phyloP scores from a whole-genome alignment of 2,329 filamentous ascomycete genomes.

The Alternaria sp. region DNA sequence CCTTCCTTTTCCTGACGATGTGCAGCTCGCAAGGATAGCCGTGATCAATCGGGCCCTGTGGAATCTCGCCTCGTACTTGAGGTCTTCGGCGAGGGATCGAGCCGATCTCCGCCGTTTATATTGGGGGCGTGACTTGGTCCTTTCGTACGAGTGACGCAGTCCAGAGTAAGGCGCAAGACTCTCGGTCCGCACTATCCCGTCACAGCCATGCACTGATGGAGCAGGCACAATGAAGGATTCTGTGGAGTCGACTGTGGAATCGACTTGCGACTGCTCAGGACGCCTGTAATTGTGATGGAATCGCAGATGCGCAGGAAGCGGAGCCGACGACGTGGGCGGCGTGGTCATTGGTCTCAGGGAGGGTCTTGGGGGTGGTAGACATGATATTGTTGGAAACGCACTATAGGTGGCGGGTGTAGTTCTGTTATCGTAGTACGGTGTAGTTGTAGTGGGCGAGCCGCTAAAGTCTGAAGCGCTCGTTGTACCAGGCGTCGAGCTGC shows the following conservation, averaged over 20 bases:
- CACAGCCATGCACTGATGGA: constrained; percentile 39
- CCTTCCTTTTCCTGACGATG: constrained; percentile 20
- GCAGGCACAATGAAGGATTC: constrained; percentile 21
- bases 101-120: constrained; percentile 15
- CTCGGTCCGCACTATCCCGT: constrained; percentile 35
- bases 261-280: constrained; percentile 29
- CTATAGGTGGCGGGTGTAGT: constrained; percentile 8
- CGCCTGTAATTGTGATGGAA: constrained; percentile 34
- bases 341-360: constrained; percentile 36
- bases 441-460: constrained; percentile 16
- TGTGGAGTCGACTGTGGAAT: constrained; percentile 21
- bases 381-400: constrained; percentile 19
- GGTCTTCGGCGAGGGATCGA: constrained; percentile 14
- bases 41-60: constrained; percentile 26
- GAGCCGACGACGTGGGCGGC: constrained; percentile 26
- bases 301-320: constrained; percentile 35
- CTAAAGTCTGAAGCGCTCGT: constrained; percentile 19
- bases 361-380: constrained; percentile 27
- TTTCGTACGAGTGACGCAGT: constrained; percentile 12
- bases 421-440: constrained; percentile 24
- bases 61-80: constrained; percentile 25
- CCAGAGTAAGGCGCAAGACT: constrained; percentile 32
- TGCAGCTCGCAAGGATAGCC: constrained; percentile 23
- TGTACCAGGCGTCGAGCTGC: constrained; percentile 24
- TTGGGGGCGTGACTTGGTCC: constrained; percentile 3